These are phyloP conservation scores for Pyracantha coccinea DNA, from an alignment of 331 rosid species.

Conservation along the genomic window DNA sequence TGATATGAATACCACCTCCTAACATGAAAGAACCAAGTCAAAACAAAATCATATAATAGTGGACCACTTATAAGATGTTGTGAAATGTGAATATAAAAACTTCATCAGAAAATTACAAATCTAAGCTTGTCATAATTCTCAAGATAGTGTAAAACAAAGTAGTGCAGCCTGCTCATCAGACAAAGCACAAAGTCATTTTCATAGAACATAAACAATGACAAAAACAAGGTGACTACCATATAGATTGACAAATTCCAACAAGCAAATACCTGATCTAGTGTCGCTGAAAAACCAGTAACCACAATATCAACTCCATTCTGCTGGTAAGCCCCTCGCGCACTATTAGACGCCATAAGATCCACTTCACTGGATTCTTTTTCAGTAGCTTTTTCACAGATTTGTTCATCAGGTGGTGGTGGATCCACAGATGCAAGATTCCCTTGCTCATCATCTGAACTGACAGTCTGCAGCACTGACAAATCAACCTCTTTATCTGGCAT, in stretches of 20 bases:
- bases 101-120: background rate
- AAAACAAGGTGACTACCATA: background rate
- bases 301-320: constrained; percentile 31
- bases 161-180: too few species aligned
- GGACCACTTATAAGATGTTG: background rate
- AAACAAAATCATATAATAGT: background rate
- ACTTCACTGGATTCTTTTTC: constrained; percentile 22
- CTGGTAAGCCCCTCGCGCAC: constrained; percentile 20
- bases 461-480: constrained; percentile 13
- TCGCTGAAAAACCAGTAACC: constrained; percentile 1
- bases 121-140: background rate
- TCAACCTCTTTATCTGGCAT: constrained; percentile 20
- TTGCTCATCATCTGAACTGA: constrained; percentile 9
- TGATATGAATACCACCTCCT: background rate
- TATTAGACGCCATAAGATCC: constrained; percentile 19
- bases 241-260: background rate
- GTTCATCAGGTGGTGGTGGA: constrained; percentile 18
- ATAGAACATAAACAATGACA: too few species aligned
- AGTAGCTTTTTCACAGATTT: constrained; percentile 9
- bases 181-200: too few species aligned
- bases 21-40: background rate
- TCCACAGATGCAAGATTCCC: constrained; percentile 5
- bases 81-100: background rate
- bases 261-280: constrained; percentile 27
- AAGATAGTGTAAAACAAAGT: background rate